These are phyloP conservation scores for Nymphaea thermarum DNA, from an alignment of 164 flowering plant species.

Conservation along the genomic window DNA sequence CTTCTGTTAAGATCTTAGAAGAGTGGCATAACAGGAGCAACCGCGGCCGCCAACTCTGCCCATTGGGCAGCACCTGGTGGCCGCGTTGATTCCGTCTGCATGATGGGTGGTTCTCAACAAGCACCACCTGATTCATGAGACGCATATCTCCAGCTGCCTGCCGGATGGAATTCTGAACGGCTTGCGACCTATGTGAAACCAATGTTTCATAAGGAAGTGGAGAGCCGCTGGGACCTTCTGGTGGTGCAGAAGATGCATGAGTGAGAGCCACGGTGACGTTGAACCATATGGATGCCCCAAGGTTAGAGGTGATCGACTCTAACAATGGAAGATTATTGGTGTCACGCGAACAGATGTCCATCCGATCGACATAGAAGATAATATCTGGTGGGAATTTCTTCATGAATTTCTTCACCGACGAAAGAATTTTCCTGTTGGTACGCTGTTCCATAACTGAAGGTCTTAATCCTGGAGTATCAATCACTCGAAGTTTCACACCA, in stretches of 20 bases:
- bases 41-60: constrained; percentile 80
- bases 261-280: constrained; percentile 74
- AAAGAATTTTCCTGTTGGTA: constrained; percentile 41
- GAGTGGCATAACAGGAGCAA: constrained; percentile 70
- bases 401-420: constrained; percentile 53
- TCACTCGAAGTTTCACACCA: constrained; percentile 64
- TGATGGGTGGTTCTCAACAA: constrained; percentile 88
- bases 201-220: constrained; percentile 80
- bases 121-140: constrained; percentile 79
- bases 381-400: constrained; percentile 77
- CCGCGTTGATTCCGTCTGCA: constrained; percentile 87
- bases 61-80: constrained; percentile 80
- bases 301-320: constrained; percentile 39
- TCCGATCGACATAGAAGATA: constrained; percentile 73
- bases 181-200: constrained; percentile 75
- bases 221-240: constrained; percentile 86
- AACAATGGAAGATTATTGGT: constrained; percentile 77
- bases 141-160: constrained; percentile 86
- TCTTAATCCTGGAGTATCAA: constrained; percentile 84
- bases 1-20: constrained; percentile 75
- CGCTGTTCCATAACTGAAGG: constrained; percentile 67
- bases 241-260: constrained; percentile 92
- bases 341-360: constrained; percentile 72
- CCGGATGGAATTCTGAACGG: constrained; percentile 76
- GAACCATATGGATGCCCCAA: constrained; percentile 73